Conservation (phyloP, 78 protist genomes). For the Chrysochromulina parva region DNA sequence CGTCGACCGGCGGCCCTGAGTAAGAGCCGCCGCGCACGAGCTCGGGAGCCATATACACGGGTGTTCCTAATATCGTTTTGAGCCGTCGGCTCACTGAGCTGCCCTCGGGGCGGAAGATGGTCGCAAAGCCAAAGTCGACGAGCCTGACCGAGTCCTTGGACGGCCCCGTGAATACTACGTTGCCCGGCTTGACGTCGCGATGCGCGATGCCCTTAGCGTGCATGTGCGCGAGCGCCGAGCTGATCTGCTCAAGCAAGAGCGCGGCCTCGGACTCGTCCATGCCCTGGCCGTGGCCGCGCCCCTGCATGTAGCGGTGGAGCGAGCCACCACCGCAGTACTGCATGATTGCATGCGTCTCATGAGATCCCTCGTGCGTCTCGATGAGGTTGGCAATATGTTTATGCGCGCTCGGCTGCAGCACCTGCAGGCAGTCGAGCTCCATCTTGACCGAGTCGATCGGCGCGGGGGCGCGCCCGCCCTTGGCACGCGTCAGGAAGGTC, state of each 20-base stretch:
- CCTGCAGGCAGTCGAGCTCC: constrained; percentile 1
- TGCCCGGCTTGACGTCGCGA: constrained; percentile 83
- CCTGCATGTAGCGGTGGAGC: not conserved
- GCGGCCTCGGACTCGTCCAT: constrained; percentile 72
- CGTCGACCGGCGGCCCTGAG: not conserved
- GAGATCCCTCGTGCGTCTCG: not conserved
- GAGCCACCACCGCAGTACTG: constrained; percentile 41
- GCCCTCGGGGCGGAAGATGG: not conserved
- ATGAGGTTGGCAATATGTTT: not conserved
- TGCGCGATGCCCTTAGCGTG: constrained; percentile 76
- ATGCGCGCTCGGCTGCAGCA: not conserved
- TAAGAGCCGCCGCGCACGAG: not conserved
- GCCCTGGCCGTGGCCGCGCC: too few species aligned
- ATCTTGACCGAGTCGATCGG: not conserved
- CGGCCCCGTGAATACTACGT: constrained; percentile 68
- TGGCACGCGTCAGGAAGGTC: not conserved
- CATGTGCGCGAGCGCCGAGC: constrained; percentile 75
- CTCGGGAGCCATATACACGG: not conserved
- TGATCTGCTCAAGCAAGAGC: constrained; percentile 76
- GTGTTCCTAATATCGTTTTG: not conserved
- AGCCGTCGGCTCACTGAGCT: not conserved
- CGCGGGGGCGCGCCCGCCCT: not conserved
- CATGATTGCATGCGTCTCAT: not conserved
- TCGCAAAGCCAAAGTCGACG: constrained; percentile 34
- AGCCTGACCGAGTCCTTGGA: constrained; percentile 63